phyloP scores from a whole-genome alignment of 2,329 filamentous ascomycete genomes.

The Paramyrothecium sp. region DNA sequence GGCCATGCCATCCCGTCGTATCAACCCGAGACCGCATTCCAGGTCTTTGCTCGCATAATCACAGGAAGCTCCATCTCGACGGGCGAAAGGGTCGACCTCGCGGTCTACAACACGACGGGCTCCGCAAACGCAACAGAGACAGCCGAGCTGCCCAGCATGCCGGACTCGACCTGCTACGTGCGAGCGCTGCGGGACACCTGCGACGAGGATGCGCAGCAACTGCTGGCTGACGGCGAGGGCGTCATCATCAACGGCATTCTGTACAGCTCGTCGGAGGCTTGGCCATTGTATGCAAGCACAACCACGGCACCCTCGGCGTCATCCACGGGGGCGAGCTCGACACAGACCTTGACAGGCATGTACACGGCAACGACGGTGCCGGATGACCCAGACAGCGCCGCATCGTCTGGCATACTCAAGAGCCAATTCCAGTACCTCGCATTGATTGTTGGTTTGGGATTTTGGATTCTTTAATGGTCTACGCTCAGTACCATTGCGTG shows the following conservation, averaged over 20 bases:
- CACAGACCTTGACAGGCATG: slow-evolving; percentile 26
- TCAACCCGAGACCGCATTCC: slow-evolving; percentile 59
- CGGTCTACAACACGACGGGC: slow-evolving; percentile 56
- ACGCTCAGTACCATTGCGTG: no score
- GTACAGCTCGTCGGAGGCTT: slow-evolving; percentile 40
- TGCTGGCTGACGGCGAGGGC: slow-evolving; percentile 49
- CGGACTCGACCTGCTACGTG: slow-evolving; percentile 59
- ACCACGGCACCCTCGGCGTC: slow-evolving; percentile 14
- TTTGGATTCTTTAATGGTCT: neutral
- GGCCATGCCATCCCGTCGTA: slow-evolving; percentile 63
- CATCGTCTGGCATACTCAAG: neutral
- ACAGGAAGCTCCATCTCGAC: slow-evolving; percentile 53
- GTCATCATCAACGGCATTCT: slow-evolving; percentile 60
- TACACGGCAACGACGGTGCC: slow-evolving; percentile 34
- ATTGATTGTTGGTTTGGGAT: neutral
- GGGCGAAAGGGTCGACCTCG: slow-evolving; percentile 50
- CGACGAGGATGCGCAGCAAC: slow-evolving; percentile 46
- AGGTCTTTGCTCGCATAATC: slow-evolving; percentile 61
- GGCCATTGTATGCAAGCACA: slow-evolving; percentile 30
- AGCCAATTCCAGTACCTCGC: neutral
- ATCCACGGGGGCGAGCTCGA: slow-evolving; percentile 16
- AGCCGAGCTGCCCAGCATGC: slow-evolving; percentile 47
- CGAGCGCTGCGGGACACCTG: slow-evolving; percentile 50
- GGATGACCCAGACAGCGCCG: slow-evolving; percentile 6
- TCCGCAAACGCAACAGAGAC: slow-evolving; percentile 55